These are phyloP conservation scores for Teunomyces kruisii DNA, from an alignment of 805 yeast species.

Conservation along the genomic window DNA sequence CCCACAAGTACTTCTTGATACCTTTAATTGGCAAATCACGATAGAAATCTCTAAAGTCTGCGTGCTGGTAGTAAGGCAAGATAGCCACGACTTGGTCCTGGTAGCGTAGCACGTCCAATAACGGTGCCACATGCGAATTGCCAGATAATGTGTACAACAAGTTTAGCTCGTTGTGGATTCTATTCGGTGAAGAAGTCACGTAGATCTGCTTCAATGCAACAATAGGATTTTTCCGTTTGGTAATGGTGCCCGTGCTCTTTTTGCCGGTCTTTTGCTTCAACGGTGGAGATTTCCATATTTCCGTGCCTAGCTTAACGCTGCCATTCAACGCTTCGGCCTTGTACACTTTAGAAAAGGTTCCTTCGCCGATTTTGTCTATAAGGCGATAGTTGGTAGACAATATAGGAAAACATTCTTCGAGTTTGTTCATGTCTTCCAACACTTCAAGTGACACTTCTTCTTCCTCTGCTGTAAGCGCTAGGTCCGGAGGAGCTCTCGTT, in stretches of 20 bases:
- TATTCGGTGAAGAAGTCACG: constrained; percentile 90
- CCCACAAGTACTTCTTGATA: constrained; percentile 76
- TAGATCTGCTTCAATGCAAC: constrained; percentile 94
- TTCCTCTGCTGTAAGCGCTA: constrained; percentile 25
- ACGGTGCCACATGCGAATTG: constrained; percentile 77
- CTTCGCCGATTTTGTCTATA: constrained; percentile 64
- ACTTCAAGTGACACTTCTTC: constrained; percentile 54
- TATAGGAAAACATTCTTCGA: constrained; percentile 54
- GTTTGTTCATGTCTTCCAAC: constrained; percentile 55
- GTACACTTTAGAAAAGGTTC: constrained; percentile 63
- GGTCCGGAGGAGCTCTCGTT: neutral
- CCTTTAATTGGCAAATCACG: constrained; percentile 78
- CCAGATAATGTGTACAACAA: constrained; percentile 69
- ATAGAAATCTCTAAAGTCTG: constrained; percentile 86
- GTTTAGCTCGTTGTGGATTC: constrained; percentile 86
- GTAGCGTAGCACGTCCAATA: constrained; percentile 80
- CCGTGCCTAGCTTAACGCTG: constrained; percentile 36
- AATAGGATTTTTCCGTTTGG: constrained; percentile 36
- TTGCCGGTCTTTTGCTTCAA: constrained; percentile 28
- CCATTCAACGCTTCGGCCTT: constrained; percentile 56
- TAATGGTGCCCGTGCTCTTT: constrained; percentile 14
- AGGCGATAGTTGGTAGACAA: constrained; percentile 49
- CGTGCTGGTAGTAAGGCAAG: constrained; percentile 85
- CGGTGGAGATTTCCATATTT: constrained; percentile 47
- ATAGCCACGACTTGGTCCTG: constrained; percentile 94